These are phyloP conservation scores for Solanum etuberosum DNA, from an alignment of 257 asterid genomes.

Conservation along the genomic window DNA sequence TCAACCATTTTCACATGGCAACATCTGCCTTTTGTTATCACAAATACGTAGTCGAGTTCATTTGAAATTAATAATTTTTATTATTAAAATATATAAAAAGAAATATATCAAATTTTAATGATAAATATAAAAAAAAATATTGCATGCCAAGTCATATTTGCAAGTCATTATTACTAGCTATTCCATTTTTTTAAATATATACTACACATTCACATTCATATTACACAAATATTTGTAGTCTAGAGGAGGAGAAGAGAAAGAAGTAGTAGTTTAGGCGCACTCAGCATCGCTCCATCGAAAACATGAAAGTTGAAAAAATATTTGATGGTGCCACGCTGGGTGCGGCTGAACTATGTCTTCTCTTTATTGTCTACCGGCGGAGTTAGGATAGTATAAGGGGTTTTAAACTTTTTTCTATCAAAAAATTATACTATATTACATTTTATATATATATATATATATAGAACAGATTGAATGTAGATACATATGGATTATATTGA, in stretches of 20 bases:
- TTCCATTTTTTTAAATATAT: not conserved
- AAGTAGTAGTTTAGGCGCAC: not conserved
- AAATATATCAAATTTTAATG: not conserved
- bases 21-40: not conserved
- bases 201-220: not conserved
- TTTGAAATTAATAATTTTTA: too few species aligned
- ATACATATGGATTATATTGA: too few species aligned
- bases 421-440: too few species aligned
- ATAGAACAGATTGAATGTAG: not conserved
- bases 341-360: conserved; percentile 1
- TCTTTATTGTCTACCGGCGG: not conserved
- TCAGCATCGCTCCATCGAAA: not conserved
- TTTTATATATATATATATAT: too few species aligned
- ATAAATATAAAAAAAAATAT: not conserved
- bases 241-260: not conserved
- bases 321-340: conserved; percentile 22
- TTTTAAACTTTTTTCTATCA: not conserved
- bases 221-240: not conserved
- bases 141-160: not conserved
- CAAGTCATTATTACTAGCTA: not conserved
- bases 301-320: not conserved
- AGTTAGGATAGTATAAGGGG: not conserved
- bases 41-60: not conserved
- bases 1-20: not conserved
- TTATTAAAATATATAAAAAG: too few species aligned